Percentiles rank a stretch among this genome's conserved stretches.
Evolutionary conservation across 164 flowering plant species (phyloP).

Genomic region (Cinnamomum micranthum): DNA sequence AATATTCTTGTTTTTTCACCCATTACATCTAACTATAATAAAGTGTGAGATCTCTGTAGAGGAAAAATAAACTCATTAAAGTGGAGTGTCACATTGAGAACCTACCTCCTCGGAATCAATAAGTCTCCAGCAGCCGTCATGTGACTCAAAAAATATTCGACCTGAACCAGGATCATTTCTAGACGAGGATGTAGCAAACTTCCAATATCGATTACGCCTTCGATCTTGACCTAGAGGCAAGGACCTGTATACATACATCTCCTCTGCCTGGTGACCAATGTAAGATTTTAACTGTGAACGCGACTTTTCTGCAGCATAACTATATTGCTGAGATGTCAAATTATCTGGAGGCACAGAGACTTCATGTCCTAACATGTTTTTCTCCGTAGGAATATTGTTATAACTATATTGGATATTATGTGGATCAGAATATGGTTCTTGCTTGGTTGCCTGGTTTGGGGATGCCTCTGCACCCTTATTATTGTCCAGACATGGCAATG

Average conservation of each 20-base stretch:
- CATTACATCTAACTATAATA: neutral
- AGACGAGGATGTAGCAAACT: constrained; percentile 66
- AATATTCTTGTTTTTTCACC: neutral
- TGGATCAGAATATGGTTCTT: constrained; percentile 29
- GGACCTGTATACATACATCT: constrained; percentile 78
- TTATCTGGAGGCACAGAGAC: constrained; percentile 36
- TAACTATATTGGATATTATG: constrained; percentile 26
- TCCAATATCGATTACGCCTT: constrained; percentile 88
- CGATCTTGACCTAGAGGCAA: constrained; percentile 93
- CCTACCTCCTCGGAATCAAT: constrained; percentile 83
- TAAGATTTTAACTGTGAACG: constrained; percentile 70
- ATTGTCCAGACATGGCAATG: constrained; percentile 31
- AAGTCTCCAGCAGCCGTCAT: constrained; percentile 74
- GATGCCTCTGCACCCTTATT: constrained; percentile 37
- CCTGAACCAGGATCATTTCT: constrained; percentile 80
- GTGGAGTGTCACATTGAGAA: neutral
- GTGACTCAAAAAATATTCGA: constrained; percentile 75
- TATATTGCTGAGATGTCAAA: constrained; percentile 40
- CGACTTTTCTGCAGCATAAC: constrained; percentile 53
- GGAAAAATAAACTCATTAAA: neutral
- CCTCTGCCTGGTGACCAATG: constrained; percentile 78
- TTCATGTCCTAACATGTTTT: constrained; percentile 33
- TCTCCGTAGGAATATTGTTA: constrained; percentile 30
- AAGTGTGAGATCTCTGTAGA: neutral
- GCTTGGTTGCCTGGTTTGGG: constrained; percentile 26